Evolutionary conservation across 768 basidiomycete genomes (phyloP).

Genomic region (Calocybe indica): DNA sequence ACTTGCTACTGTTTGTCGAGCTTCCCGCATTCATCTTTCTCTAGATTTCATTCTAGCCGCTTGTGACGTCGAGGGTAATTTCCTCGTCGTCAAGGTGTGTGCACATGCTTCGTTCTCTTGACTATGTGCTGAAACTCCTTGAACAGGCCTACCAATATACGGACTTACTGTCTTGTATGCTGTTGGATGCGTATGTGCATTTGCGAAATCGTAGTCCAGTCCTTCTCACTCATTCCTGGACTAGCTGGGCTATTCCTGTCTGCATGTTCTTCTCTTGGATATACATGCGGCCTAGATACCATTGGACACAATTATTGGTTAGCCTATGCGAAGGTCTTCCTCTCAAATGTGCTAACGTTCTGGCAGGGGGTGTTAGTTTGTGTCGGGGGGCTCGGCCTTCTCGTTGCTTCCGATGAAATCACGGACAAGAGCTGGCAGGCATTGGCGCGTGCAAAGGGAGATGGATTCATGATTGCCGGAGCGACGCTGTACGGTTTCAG

Average conservation of each 20-base stretch:
- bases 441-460: conserved; percentile 64
- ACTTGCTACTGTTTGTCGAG: background rate
- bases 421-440: conserved; percentile 75
- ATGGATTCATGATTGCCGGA: conserved; percentile 82
- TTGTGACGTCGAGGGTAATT: conserved; percentile 87
- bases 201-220: background rate
- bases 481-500: conserved; percentile 85
- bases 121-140: background rate
- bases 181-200: conserved; percentile 72
- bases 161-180: conserved; percentile 82
- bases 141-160: conserved; percentile 78
- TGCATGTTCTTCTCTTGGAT: conserved; percentile 81
- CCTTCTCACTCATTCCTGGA: background rate
- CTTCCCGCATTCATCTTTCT: background rate
- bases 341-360: background rate
- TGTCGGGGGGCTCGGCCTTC: conserved; percentile 68
- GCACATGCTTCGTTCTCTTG: background rate
- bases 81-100: conserved; percentile 68
- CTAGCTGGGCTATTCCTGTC: conserved; percentile 83
- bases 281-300: conserved; percentile 74
- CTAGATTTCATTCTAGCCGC: conserved; percentile 72
- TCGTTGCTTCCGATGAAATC: conserved; percentile 72
- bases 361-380: conserved; percentile 67
- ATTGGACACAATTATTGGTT: conserved; percentile 79
- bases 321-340: conserved; percentile 13